A percentile compares a stretch with the other conserved stretches of the same genome.
phyloP scores from a whole-genome alignment of 2,329 filamentous ascomycete species.

The Daldinia sp. region DNA sequence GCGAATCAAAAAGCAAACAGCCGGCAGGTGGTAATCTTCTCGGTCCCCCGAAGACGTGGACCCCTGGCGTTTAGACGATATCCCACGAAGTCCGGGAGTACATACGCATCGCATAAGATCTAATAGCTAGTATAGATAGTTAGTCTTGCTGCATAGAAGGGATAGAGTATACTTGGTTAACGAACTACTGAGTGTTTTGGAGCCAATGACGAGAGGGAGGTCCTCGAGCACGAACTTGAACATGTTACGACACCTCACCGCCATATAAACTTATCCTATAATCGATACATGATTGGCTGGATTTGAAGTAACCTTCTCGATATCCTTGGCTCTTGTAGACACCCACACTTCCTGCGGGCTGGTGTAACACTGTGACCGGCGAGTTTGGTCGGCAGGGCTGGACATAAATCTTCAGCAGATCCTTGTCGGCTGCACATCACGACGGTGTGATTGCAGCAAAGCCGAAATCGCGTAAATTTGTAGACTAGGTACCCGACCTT shows the following conservation, averaged over 20 bases:
- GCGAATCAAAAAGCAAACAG: slow-evolving; percentile 11
- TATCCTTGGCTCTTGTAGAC: slow-evolving; percentile 4
- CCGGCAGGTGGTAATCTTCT: slow-evolving; percentile 1
- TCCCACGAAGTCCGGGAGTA: slow-evolving; percentile 3
- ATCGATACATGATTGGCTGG: slow-evolving; percentile 21
- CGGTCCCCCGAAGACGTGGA: slow-evolving; percentile 2
- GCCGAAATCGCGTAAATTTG: slow-evolving; percentile 16
- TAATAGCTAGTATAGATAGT: slow-evolving; percentile 9
- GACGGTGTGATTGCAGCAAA: slow-evolving; percentile 15
- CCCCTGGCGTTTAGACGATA: background rate
- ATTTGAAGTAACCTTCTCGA: slow-evolving; percentile 3
- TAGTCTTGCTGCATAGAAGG: slow-evolving; percentile 3
- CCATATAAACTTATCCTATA: slow-evolving; percentile 16
- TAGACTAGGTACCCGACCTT: slow-evolving; percentile 3
- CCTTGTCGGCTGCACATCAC: slow-evolving; percentile 10
- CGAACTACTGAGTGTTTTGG: background rate
- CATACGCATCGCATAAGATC: slow-evolving; percentile 7
- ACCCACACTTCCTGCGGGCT: slow-evolving; percentile 8
- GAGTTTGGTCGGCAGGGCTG: slow-evolving; percentile 22
- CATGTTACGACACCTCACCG: slow-evolving; percentile 21
- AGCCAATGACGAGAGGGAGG: slow-evolving; percentile 6
- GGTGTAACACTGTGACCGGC: slow-evolving; percentile 1
- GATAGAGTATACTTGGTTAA: slow-evolving; percentile 10
- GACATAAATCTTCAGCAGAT: slow-evolving; percentile 24
- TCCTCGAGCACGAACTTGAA: slow-evolving; percentile 7